These are phyloP conservation scores for Triangularia setosa DNA, from an alignment of 2,329 filamentous ascomycete species.

Conservation along the genomic window DNA sequence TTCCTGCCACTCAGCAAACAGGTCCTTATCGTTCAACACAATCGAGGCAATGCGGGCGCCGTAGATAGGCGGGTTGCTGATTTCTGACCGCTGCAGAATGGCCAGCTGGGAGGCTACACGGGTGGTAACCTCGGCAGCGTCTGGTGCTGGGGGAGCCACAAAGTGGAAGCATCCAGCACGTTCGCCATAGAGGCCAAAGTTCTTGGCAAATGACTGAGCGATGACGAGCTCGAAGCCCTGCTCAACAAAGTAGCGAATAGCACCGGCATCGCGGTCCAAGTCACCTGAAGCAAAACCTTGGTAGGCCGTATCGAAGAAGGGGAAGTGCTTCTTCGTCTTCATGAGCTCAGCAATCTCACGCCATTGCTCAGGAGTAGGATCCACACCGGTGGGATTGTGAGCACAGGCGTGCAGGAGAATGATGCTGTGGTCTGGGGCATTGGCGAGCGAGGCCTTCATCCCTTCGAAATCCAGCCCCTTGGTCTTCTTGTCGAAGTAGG, in stretches of 20 bases:
- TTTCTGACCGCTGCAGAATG: constrained; percentile 93
- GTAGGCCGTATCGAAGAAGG: constrained; percentile 98
- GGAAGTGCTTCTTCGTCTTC: constrained; percentile 77
- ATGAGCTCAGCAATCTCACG: constrained; percentile 79
- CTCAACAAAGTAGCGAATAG: constrained; percentile 91
- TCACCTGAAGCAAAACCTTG: constrained; percentile 96
- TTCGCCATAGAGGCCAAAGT: constrained; percentile 95
- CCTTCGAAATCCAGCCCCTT: constrained; percentile 89
- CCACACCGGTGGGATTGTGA: constrained; percentile 96
- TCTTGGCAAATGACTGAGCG: constrained; percentile 95
- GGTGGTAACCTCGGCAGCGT: constrained; percentile 56
- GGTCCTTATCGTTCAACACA: constrained; percentile 73
- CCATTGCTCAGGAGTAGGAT: constrained; percentile 93
- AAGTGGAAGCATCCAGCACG: constrained; percentile 96
- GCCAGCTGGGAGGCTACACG: constrained; percentile 84
- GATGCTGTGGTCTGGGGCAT: constrained; percentile 74
- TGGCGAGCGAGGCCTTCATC: constrained; percentile 68
- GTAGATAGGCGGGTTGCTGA: constrained; percentile 93
- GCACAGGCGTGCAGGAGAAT: constrained; percentile 93
- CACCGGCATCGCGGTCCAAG: constrained; percentile 77
- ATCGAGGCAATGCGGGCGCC: constrained; percentile 83
- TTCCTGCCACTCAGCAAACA: constrained; percentile 90
- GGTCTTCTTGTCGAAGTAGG: constrained; percentile 87
- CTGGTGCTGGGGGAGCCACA: constrained; percentile 68
- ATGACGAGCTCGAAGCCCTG: constrained; percentile 86